phyloP scores from a whole-genome alignment of 2,329 filamentous ascomycete species.

The Aureobasidium sp. region DNA sequence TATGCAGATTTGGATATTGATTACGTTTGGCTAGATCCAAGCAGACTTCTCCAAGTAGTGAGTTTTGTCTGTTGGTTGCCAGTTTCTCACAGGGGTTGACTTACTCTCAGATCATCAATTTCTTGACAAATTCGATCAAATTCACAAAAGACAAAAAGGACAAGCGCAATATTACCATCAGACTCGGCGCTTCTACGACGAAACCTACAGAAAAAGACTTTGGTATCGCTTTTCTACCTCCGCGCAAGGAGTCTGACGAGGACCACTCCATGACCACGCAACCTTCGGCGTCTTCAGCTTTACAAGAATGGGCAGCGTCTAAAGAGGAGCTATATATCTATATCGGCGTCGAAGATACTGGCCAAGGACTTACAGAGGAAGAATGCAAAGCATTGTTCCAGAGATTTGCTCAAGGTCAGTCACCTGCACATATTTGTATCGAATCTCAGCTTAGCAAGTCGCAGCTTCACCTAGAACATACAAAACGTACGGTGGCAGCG shows the following conservation, averaged over 20 bases:
- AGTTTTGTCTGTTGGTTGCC: background rate
- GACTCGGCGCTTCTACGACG: conserved; percentile 30
- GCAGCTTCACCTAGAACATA: conserved; percentile 7
- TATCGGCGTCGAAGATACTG: conserved; percentile 32
- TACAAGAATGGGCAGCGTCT: conserved; percentile 19
- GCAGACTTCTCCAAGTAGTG: conserved; percentile 32
- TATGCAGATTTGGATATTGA: conserved; percentile 27
- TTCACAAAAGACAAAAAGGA: conserved; percentile 31
- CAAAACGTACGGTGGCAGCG: conserved; percentile 60
- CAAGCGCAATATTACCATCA: conserved; percentile 32
- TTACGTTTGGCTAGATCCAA: conserved; percentile 32
- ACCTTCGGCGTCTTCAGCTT: background rate
- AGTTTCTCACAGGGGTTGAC: background rate
- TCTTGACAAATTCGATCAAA: conserved; percentile 37
- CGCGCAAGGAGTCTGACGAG: background rate
- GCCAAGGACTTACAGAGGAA: conserved; percentile 29
- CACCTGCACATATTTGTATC: conserved; percentile 28
- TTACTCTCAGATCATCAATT: conserved; percentile 23
- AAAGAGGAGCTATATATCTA: conserved; percentile 31
- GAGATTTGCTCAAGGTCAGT: conserved; percentile 59
- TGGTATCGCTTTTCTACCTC: conserved; percentile 28
- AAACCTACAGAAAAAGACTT: conserved; percentile 28
- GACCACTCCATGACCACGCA: background rate
- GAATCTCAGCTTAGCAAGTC: background rate
- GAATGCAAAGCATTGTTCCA: conserved; percentile 49